These are phyloP conservation scores for Gossypium ekmanianum DNA, from an alignment of 345 rosid genomes.

Conservation along the genomic window DNA sequence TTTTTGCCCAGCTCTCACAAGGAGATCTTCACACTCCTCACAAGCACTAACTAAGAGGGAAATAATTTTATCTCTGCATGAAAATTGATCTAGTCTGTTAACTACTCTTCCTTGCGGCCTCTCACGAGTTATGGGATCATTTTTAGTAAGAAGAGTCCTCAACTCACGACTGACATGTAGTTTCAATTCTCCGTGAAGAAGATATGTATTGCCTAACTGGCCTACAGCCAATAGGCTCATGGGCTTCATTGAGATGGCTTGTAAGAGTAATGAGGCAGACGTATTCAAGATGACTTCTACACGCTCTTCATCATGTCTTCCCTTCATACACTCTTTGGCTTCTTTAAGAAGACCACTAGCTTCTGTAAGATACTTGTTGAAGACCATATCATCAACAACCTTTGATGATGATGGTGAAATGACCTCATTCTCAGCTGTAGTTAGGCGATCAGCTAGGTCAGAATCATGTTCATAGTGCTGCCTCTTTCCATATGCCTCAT, in stretches of 20 bases:
- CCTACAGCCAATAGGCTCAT: constrained; percentile 71
- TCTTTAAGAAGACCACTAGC: constrained; percentile 50
- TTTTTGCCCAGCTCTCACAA: constrained; percentile 61
- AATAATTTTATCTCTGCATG: constrained; percentile 37
- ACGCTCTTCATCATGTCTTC: constrained; percentile 34
- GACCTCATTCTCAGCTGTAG: constrained; percentile 21
- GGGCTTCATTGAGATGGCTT: constrained; percentile 54
- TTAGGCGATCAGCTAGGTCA: constrained; percentile 14
- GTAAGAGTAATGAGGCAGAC: constrained; percentile 48
- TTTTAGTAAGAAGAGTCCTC: constrained; percentile 43
- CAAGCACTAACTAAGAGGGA: constrained; percentile 47
- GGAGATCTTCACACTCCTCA: constrained; percentile 69
- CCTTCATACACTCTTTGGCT: constrained; percentile 42
- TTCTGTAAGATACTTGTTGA: constrained; percentile 49
- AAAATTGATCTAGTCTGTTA: constrained; percentile 19
- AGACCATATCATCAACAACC: constrained; percentile 43
- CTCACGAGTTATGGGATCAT: constrained; percentile 27
- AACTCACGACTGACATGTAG: constrained; percentile 53
- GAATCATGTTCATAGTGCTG: constrained; percentile 22
- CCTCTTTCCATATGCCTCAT: constrained; percentile 24
- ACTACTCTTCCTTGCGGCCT: constrained; percentile 23
- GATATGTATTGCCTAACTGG: constrained; percentile 64
- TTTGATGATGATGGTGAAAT: constrained; percentile 35
- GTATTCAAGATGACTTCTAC: constrained; percentile 42
- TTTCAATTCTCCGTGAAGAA: constrained; percentile 72